Base-by-base conservation (phyloP, 768 basidiomycete species). In the Lactarius hengduanensis region DNA sequence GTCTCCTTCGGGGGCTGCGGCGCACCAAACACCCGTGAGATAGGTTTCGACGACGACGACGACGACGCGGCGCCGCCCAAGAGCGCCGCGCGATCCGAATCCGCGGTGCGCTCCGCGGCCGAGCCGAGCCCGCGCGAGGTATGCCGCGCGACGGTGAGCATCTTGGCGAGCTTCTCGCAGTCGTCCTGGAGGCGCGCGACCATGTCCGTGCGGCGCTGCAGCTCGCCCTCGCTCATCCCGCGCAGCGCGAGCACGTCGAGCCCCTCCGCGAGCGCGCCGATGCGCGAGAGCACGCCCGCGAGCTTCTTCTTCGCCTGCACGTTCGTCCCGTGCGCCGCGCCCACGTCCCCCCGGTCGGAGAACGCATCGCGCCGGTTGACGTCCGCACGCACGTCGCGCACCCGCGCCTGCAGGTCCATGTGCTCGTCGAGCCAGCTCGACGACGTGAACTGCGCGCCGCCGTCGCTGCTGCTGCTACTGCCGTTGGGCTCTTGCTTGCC, bases 391-490 rank as follows among this genome's bases (percentile, higher is more conserved):
- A 96, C 83, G 71, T 89, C 86, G 45, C 96, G 87, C 55, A 94
- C 81, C 38, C 87, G 83, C 16, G 86, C 79, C 74, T 93, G 91
- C 10, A 96, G 77, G 61, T 89, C 87, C 61, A 84, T 77, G 72
- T 95, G 92, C 76, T 97, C 96, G 68, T 95, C 91, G 18, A 97
- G 83, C 96, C 96, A 98, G 53, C 87, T 85, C 10, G 92, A 79
- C 1, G 85, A 81, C 0, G 92, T 90, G 77, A 92, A 92, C 65
- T 84, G 83, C 36, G 75, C 72, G 20, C 71, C 57, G 15, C 53
- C 18, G 41, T 9, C 70, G n/a, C 74, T 72, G 60, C 74, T 65
- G 68, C 69, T 64, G 69, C 67, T 8, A 11, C 9, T 34, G 34
- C 1, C 11, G 58, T 9, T 45, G 11, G 4, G 6, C 13, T 45